Conservation (phyloP, 1,139 yeast genomes). For the Yamadazyma spencermartinsiae region DNA sequence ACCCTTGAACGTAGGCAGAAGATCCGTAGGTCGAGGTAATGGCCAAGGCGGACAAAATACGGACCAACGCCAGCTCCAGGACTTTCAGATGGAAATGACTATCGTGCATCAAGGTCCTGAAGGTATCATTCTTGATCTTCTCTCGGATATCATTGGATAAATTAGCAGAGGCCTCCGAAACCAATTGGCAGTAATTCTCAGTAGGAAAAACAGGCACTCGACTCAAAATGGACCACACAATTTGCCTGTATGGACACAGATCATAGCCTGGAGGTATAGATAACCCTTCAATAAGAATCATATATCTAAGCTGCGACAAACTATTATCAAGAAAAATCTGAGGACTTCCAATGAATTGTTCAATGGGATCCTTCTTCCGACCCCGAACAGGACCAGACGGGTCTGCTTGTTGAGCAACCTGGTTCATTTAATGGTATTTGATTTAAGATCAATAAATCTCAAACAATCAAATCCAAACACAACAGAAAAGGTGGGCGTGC, state of each 20-base stretch:
- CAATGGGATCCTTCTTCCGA: slow-evolving; percentile 63
- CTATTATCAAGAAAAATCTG: slow-evolving; percentile 68
- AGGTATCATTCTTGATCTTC: slow-evolving; percentile 85
- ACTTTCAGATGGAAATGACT: slow-evolving; percentile 64
- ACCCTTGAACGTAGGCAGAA: slow-evolving; percentile 80
- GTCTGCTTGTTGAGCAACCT: not conserved
- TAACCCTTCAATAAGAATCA: slow-evolving; percentile 79
- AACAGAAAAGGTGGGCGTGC: not conserved
- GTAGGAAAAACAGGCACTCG: slow-evolving; percentile 62
- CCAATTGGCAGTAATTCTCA: slow-evolving; percentile 53
- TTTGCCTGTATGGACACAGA: slow-evolving; percentile 66
- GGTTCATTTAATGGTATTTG: not conserved
- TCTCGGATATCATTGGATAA: slow-evolving; percentile 47
- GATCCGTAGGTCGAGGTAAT: slow-evolving; percentile 40
- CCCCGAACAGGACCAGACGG: slow-evolving; percentile 25
- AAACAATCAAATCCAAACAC: not conserved
- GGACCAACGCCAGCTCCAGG: slow-evolving; percentile 62
- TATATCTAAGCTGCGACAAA: slow-evolving; percentile 76
- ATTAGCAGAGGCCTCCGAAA: slow-evolving; percentile 56
- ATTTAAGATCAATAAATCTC: not conserved
- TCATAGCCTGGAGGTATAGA: slow-evolving; percentile 48
- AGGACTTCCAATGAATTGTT: slow-evolving; percentile 59
- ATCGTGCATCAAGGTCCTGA: slow-evolving; percentile 82
- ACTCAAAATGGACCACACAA: slow-evolving; percentile 80
- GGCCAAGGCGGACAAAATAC: slow-evolving; percentile 76